These are phyloP conservation scores for Kurtzmaniella quercitrusa DNA, from an alignment of 1,139 yeast species.

Conservation along the genomic window DNA sequence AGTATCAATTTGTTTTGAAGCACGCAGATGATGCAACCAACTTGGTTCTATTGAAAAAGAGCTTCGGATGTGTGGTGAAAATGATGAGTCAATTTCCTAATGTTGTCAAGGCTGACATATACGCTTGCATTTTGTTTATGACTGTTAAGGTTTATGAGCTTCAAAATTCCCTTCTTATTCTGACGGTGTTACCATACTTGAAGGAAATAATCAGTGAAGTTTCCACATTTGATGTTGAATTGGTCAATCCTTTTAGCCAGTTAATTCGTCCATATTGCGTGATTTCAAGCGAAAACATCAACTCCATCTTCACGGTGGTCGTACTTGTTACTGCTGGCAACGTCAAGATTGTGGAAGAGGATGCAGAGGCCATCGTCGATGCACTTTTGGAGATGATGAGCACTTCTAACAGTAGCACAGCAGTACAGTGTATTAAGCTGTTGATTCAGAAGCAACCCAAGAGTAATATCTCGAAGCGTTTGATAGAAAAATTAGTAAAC, in stretches of 20 bases:
- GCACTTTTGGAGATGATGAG: constrained; percentile 33
- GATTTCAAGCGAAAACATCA: constrained; percentile 24
- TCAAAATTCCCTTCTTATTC: constrained; percentile 41
- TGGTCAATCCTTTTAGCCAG: constrained; percentile 35
- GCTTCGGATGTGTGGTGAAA: constrained; percentile 52
- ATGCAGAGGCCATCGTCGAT: constrained; percentile 23
- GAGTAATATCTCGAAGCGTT: constrained; percentile 13
- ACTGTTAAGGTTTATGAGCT: constrained; percentile 58
- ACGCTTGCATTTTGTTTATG: constrained; percentile 63
- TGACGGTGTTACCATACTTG: constrained; percentile 53
- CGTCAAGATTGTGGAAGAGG: constrained; percentile 32
- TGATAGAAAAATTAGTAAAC: constrained; percentile 28
- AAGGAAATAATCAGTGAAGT: constrained; percentile 43
- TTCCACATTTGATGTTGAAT: constrained; percentile 18
- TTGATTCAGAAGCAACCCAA: constrained; percentile 35
- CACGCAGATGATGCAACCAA: constrained; percentile 33
- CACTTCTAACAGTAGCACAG: constrained; percentile 34
- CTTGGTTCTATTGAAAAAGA: constrained; percentile 43
- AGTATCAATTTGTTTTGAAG: constrained; percentile 24
- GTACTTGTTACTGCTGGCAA: constrained; percentile 56
- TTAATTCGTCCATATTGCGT: constrained; percentile 26
- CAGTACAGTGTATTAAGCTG: constrained; percentile 56
- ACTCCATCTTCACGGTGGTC: constrained; percentile 53
- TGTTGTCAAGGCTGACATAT: constrained; percentile 64
- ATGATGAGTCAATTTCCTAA: constrained; percentile 65